Base-by-base conservation (phyloP, 345 rosid genomes). In the Firmiana major region DNA sequence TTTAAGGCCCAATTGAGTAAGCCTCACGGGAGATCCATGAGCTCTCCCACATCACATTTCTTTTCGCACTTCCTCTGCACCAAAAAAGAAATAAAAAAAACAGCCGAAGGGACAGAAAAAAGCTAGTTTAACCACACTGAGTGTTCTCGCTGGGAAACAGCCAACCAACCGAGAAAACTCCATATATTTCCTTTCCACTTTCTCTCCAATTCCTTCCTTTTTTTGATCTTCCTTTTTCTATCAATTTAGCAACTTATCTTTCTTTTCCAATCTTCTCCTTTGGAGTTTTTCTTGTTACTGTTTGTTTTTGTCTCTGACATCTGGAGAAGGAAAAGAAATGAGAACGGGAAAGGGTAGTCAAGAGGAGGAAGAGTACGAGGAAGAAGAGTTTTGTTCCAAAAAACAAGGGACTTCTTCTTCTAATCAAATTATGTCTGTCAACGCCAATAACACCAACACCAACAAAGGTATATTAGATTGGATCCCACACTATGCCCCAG, bases 301-400 rank as follows among this genome's bases (percentile, higher is more conserved):
- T 22, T 13, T 67, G 22, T n/a, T 42, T 43, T 28, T 70, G 57
- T 16, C 7, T 48, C 42, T 48, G 16, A 13, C 51, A 63, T 24
- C 78, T 13, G 42, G 78, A 40, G 69, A 34, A 45, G 48, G 55
- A 63, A 11, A 69, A 80, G 76, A 55, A 75, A 93, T 91, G 98
- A 90, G 98, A 87, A 79, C 88, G 57, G 92, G 86, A 13, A 89
- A 90, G 73, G 88, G 83, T 71, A 87, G 85, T 84, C 98, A 80
- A 80, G 97, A 89, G 63, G 97, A 87, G 59, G 98, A 91, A 45
- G 98, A 91, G 43, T 93, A 86, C 88, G 94, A 89, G 22, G 98
- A 91, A 57, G 98, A 90, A 0, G 98, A 92, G 5, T 87, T 85
- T 75, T 78, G 79, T 80, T 85, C 94, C 24, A 89, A 86, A 77